A percentile compares a stretch with the other conserved stretches of the same genome.
phyloP scores from a whole-genome alignment of 1,284 basidiomycete genomes.

The Mycena sp. region DNA sequence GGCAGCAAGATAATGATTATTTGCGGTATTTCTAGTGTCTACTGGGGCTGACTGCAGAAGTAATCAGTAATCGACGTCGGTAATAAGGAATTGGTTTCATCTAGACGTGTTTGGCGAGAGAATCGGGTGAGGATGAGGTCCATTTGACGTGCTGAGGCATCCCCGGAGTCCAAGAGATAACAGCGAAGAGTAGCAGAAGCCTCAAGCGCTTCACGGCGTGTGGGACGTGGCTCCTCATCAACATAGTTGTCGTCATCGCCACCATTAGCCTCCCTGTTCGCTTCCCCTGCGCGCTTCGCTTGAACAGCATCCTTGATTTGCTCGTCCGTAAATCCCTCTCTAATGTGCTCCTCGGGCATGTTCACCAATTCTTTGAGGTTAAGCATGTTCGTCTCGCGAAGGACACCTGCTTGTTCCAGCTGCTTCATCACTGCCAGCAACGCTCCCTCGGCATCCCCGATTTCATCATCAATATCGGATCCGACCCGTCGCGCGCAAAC shows the following conservation, averaged over 20 bases:
- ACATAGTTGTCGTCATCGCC: not conserved
- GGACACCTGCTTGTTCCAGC: not conserved
- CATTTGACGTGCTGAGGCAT: not conserved
- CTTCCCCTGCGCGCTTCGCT: not conserved
- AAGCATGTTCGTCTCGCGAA: not conserved
- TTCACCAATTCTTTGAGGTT: not conserved
- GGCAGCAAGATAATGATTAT: not conserved
- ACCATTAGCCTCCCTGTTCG: not conserved
- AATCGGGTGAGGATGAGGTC: not conserved
- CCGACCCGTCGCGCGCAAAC: not conserved
- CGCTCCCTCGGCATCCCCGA: not conserved
- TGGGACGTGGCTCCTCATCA: no score
- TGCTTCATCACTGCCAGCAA: not conserved
- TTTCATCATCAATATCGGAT: not conserved
- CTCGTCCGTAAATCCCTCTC: not conserved
- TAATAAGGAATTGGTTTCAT: not conserved
- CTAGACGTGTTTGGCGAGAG: not conserved
- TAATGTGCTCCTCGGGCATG: not conserved
- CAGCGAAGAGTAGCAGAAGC: no score
- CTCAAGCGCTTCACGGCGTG: no score
- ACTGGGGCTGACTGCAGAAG: not conserved
- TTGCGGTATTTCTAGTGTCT: not conserved
- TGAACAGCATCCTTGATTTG: not conserved
- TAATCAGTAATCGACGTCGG: not conserved
- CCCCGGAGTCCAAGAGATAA: no score